Evolutionary conservation across 2,329 filamentous ascomycete genomes (phyloP).

Genomic region (Ascochyta koolunga): DNA sequence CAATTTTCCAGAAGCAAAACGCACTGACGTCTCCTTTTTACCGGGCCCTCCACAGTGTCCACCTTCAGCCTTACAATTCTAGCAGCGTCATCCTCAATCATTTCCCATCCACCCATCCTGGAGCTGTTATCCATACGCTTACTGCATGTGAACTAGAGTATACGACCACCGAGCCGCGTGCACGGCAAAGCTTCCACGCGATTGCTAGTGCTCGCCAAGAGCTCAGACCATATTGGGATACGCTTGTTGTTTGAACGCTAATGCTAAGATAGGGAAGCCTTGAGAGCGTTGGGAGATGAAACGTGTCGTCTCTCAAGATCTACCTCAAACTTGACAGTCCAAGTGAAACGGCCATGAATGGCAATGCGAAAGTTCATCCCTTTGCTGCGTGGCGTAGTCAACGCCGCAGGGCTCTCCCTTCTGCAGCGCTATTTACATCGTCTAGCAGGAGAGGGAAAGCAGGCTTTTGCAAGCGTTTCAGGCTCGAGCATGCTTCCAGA

Average conservation of each 20-base stretch:
- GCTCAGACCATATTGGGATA: constrained; percentile 9
- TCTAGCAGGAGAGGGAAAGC: constrained; percentile 12
- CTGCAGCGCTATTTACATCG: constrained; percentile 6
- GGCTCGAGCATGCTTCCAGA: constrained; percentile 24
- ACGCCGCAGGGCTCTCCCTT: constrained; percentile 15
- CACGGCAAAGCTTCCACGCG: constrained; percentile 36
- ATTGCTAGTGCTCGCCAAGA: constrained; percentile 16
- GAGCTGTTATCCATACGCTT: constrained; percentile 14
- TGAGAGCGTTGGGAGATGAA: constrained; percentile 17
- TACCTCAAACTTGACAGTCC: constrained; percentile 17
- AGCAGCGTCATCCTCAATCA: constrained; percentile 18
- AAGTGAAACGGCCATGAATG: constrained; percentile 17
- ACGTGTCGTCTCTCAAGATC: constrained; percentile 14
- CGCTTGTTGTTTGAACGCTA: constrained; percentile 16
- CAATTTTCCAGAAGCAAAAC: constrained; percentile 24
- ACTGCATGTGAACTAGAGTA: constrained; percentile 11
- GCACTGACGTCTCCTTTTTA: constrained; percentile 30
- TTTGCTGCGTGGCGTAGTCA: constrained; percentile 16
- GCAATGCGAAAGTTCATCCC: constrained; percentile 7
- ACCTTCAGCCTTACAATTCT: constrained; percentile 15
- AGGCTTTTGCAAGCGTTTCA: constrained; percentile 11
- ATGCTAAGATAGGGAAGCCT: constrained; percentile 12
- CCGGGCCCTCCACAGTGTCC: constrained; percentile 20
- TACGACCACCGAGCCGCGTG: constrained; percentile 13
- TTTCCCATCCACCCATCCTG: constrained; percentile 22